Percentiles rank a stretch among this genome's conserved stretches.
Evolutionary conservation across 2,329 filamentous ascomycete species (phyloP).

Genomic region (Waltergamsia citrina): DNA sequence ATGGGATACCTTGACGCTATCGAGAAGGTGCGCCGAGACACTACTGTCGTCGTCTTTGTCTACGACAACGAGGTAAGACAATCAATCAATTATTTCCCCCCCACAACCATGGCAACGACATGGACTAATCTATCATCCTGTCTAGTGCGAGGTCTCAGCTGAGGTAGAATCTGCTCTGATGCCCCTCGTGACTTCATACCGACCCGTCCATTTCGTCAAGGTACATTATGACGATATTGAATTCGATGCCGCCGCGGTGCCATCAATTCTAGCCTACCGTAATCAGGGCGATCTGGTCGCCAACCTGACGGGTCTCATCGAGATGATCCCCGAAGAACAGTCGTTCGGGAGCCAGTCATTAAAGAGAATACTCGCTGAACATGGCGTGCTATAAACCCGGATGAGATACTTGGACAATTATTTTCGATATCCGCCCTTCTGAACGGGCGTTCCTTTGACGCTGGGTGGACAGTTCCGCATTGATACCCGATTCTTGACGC

Average conservation of each 20-base stretch:
- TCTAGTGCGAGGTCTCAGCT: constrained; percentile 66
- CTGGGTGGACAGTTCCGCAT: no score
- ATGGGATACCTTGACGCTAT: constrained; percentile 92
- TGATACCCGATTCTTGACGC: no score
- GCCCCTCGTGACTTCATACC: constrained; percentile 63
- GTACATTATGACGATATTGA: constrained; percentile 88
- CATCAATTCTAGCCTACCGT: constrained; percentile 80
- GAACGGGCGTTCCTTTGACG: no score
- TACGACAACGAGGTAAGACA: constrained; percentile 72
- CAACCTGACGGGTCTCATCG: constrained; percentile 77
- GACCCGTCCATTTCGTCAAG: constrained; percentile 76
- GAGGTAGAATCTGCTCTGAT: constrained; percentile 71
- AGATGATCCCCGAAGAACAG: constrained; percentile 69
- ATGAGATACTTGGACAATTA: no score
- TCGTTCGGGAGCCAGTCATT: constrained; percentile 45
- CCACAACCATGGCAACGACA: not conserved
- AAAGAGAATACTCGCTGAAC: constrained; percentile 39
- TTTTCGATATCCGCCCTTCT: no score
- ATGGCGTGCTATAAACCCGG: constrained; percentile 40
- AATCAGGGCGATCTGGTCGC: constrained; percentile 83
- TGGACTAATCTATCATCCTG: constrained; percentile 13
- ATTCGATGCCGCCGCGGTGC: constrained; percentile 82
- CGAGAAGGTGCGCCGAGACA: constrained; percentile 75
- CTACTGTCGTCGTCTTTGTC: constrained; percentile 85
- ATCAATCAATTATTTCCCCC: not conserved